phyloP scores from a whole-genome alignment of 192 early-diverging fungal species.

The Coemansia sp. region DNA sequence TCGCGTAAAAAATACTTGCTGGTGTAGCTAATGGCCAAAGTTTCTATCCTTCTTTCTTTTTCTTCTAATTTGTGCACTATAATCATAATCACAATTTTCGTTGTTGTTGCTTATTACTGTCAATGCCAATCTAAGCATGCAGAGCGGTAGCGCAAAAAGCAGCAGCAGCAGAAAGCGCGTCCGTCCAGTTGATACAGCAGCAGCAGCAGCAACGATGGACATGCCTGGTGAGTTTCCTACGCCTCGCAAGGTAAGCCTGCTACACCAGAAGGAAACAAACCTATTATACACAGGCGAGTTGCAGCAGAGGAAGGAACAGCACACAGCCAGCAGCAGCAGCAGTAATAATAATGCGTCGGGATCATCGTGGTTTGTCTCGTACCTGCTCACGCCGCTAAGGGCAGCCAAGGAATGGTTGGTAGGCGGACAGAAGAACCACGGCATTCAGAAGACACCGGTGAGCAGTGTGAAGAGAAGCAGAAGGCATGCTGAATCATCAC shows the following conservation, averaged over 20 bases:
- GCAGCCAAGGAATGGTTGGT: slow-evolving; percentile 33
- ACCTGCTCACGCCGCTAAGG: slow-evolving; percentile 24
- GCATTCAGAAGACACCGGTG: not conserved
- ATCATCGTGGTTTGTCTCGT: slow-evolving; percentile 18
- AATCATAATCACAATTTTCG: not conserved
- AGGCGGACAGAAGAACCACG: not conserved
- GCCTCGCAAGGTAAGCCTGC: not conserved
- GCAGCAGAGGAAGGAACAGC: no score
- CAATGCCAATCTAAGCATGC: not conserved
- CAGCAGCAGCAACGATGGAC: not conserved
- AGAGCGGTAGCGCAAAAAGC: slow-evolving; percentile 25
- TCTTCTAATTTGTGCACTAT: no score
- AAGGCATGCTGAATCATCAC: not conserved
- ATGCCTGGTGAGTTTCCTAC: slow-evolving; percentile 42
- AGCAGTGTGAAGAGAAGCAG: not conserved
- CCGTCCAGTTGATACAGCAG: slow-evolving; percentile 9
- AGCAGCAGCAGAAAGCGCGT: slow-evolving; percentile 28
- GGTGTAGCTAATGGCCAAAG: no score
- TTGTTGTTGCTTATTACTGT: not conserved
- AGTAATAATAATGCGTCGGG: not conserved
- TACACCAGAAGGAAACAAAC: not conserved
- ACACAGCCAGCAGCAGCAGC: not conserved
- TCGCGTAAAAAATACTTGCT: no score
- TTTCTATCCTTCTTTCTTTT: no score
- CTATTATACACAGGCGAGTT: no score